Percentiles rank a stretch among this genome's conserved stretches.
phyloP scores from a whole-genome alignment of 2,329 filamentous ascomycete species.

The Nemania serpens region DNA sequence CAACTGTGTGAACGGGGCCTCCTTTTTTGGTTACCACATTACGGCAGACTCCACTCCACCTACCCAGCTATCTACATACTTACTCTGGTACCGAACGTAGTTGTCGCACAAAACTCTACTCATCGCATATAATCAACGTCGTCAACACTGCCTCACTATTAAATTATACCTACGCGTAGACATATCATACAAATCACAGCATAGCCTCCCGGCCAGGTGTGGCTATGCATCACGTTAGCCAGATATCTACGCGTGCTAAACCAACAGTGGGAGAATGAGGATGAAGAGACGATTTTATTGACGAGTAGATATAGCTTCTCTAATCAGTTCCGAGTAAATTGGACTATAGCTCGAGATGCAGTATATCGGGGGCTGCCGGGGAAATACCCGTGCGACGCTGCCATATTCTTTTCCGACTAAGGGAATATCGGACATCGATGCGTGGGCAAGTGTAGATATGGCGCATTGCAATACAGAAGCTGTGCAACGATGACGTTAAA shows the following conservation, averaged over 20 bases:
- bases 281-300: conserved; percentile 17
- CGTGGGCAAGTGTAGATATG: conserved; percentile 27
- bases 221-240: conserved; percentile 1
- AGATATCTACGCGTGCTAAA: background rate
- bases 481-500: conserved; percentile 23
- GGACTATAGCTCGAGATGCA: conserved; percentile 22
- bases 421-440: conserved; percentile 28
- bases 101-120: conserved; percentile 1
- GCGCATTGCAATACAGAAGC: conserved; percentile 31
- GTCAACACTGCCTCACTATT: background rate
- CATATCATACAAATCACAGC: background rate
- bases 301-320: conserved; percentile 23
- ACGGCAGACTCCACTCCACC: background rate
- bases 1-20: background rate
- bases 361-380: conserved; percentile 13
- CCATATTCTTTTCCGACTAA: conserved; percentile 31
- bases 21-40: background rate
- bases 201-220: background rate
- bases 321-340: conserved; percentile 23
- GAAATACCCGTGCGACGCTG: conserved; percentile 3
- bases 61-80: background rate
- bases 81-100: background rate
- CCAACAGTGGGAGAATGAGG: background rate
- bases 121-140: background rate
- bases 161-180: background rate